A percentile compares a stretch with the other conserved stretches of the same genome.
Evolutionary conservation across 176 grass and related monocot genomes (phyloP).

Genomic region (Aegilops sharonensis): DNA sequence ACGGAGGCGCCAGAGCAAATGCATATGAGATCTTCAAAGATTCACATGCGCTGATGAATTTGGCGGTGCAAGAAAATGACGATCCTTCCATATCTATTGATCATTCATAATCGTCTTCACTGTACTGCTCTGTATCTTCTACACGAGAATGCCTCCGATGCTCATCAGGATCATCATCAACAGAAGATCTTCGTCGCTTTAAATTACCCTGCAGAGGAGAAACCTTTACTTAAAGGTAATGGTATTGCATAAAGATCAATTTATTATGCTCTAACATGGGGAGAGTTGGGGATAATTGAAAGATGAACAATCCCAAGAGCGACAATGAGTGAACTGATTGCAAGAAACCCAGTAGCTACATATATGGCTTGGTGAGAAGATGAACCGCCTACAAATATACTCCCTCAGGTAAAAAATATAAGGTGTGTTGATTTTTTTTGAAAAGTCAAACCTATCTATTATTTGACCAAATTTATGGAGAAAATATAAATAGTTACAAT

Average conservation of each 20-base stretch:
- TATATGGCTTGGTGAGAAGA: background rate
- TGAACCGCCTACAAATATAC: constrained; percentile 6
- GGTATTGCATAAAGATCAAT: constrained; percentile 4
- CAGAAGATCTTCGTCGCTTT: constrained; percentile 45
- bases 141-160: constrained; percentile 34
- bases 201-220: constrained; percentile 48
- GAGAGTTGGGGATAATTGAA: background rate
- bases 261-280: constrained; percentile 22
- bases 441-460: background rate
- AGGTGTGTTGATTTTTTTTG: background rate
- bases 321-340: background rate
- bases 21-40: constrained; percentile 17
- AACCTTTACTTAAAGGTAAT: constrained; percentile 22
- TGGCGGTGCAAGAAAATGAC: constrained; percentile 37
- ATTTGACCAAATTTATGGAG: background rate
- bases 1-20: background rate
- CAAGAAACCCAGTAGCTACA: constrained; percentile 8
- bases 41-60: constrained; percentile 27
- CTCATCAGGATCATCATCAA: constrained; percentile 63
- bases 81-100: constrained; percentile 26
- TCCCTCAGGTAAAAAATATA: background rate
- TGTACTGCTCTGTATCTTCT: constrained; percentile 62
- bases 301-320: background rate
- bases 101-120: constrained; percentile 63
- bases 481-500: background rate